Conservation (phyloP, 768 basidiomycete species). For the Lactarius hengduanensis region DNA sequence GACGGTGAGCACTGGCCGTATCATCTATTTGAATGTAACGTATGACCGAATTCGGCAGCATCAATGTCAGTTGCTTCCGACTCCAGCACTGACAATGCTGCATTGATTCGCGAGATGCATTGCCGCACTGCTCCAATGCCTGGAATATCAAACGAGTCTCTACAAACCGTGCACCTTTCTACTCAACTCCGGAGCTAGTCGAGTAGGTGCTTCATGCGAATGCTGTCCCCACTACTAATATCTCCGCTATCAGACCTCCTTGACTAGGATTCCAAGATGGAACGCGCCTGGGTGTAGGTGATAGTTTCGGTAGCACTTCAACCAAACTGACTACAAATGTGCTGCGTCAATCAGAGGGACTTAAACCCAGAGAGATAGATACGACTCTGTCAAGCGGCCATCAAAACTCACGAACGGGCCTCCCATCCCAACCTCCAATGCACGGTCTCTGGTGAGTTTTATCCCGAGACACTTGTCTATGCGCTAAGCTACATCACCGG, state of each 20-base stretch:
- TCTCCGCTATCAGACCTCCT: slow-evolving; percentile 24
- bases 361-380: slow-evolving; percentile 15
- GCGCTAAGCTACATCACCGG: not conserved
- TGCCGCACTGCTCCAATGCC: not conserved
- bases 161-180: slow-evolving; percentile 28
- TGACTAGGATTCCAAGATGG: slow-evolving; percentile 30
- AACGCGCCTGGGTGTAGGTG: slow-evolving; percentile 26
- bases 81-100: slow-evolving; percentile 18
- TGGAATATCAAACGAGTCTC: slow-evolving; percentile 16
- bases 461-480: not conserved
- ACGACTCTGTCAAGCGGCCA: slow-evolving; percentile 19
- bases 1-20: slow-evolving; percentile 13
- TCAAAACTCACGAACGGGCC: not conserved
- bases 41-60: slow-evolving; percentile 10
- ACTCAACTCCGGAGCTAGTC: slow-evolving; percentile 25
- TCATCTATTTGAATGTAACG: not conserved
- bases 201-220: slow-evolving; percentile 9
- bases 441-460: slow-evolving; percentile 14
- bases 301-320: slow-evolving; percentile 26
- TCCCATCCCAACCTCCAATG: slow-evolving; percentile 5
- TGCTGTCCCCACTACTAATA: not conserved
- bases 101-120: slow-evolving; percentile 21
- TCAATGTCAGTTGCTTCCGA: slow-evolving; percentile 23
- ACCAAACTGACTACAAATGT: slow-evolving; percentile 18
- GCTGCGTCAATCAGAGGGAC: slow-evolving; percentile 13